Evolutionary conservation across 1,284 basidiomycete species (phyloP).

Genomic region (Pseudozyma hubeiensis): DNA sequence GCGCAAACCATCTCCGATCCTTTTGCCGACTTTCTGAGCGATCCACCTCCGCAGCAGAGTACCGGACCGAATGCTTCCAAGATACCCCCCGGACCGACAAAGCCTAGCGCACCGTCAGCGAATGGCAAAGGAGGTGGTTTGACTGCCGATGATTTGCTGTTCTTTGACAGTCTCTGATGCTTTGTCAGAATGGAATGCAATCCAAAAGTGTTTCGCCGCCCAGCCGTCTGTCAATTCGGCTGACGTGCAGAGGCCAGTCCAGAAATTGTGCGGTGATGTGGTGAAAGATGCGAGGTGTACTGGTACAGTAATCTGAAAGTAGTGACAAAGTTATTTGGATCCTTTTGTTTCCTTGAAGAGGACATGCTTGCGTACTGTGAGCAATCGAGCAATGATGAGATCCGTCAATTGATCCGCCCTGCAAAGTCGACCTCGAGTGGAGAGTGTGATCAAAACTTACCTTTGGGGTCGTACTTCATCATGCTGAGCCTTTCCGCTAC

Average conservation of each 20-base stretch:
- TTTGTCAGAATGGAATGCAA: neutral
- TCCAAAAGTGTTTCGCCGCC: neutral
- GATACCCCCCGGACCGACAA: neutral
- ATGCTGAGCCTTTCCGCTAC: slow-evolving; percentile 59
- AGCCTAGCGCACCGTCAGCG: neutral
- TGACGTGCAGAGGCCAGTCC: too few species aligned
- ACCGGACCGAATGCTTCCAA: neutral
- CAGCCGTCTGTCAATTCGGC: neutral
- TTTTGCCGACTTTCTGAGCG: slow-evolving; percentile 34
- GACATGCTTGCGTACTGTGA: slow-evolving; percentile 63
- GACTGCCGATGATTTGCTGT: slow-evolving; percentile 45
- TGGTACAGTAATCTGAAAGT: too few species aligned
- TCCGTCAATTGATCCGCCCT: too few species aligned
- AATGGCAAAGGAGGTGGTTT: slow-evolving; percentile 17
- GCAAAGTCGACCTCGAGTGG: neutral
- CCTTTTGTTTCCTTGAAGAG: slow-evolving; percentile 64
- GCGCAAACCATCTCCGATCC: slow-evolving; percentile 3
- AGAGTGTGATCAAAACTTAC: slow-evolving; percentile 29
- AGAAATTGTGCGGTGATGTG: neutral
- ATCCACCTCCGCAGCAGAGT: slow-evolving; percentile 15
- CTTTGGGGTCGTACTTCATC: slow-evolving; percentile 68
- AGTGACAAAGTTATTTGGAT: slow-evolving; percentile 30
- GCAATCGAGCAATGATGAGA: neutral
- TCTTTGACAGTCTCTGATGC: slow-evolving; percentile 43
- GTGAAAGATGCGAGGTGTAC: too few species aligned